Conservation (phyloP, 2,329 filamentous ascomycete species). For the Penicillium corylophilum region DNA sequence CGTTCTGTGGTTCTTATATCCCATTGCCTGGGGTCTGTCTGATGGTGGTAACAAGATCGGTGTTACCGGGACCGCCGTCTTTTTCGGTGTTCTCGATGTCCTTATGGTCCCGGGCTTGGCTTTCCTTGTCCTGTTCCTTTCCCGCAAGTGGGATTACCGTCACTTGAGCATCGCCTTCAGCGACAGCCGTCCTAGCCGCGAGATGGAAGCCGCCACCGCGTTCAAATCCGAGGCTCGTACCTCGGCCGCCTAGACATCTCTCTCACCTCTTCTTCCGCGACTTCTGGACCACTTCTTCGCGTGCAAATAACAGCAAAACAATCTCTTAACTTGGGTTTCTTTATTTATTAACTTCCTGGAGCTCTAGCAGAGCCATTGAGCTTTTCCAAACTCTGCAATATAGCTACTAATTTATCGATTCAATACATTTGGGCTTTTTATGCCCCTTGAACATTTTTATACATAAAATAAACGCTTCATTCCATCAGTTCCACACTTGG, state of each 20-base stretch:
- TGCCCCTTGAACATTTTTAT: background rate
- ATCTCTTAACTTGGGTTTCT: background rate
- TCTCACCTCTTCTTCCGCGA: background rate
- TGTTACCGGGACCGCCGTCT: conserved; percentile 49
- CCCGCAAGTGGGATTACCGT: conserved; percentile 54
- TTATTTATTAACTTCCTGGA: background rate
- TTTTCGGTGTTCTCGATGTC: conserved; percentile 56
- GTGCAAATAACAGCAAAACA: background rate
- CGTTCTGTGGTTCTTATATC: conserved; percentile 41
- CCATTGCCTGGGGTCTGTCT: conserved; percentile 53
- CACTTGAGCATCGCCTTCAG: conserved; percentile 55
- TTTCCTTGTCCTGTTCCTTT: conserved; percentile 29
- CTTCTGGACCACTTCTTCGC: background rate
- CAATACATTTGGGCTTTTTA: background rate
- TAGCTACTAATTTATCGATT: background rate
- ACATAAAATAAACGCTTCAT: background rate
- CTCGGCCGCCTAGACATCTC: background rate
- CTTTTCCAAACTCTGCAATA: background rate
- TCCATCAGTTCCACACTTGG: background rate
- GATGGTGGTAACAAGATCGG: conserved; percentile 56
- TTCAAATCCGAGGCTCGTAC: background rate
- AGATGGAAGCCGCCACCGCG: background rate
- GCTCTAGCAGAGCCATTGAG: background rate
- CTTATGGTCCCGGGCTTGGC: conserved; percentile 49
- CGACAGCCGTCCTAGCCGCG: conserved; percentile 29